Evolutionary conservation across 495 filamentous ascomycete species (phyloP).

Genomic region (Penicillium coffeae): DNA sequence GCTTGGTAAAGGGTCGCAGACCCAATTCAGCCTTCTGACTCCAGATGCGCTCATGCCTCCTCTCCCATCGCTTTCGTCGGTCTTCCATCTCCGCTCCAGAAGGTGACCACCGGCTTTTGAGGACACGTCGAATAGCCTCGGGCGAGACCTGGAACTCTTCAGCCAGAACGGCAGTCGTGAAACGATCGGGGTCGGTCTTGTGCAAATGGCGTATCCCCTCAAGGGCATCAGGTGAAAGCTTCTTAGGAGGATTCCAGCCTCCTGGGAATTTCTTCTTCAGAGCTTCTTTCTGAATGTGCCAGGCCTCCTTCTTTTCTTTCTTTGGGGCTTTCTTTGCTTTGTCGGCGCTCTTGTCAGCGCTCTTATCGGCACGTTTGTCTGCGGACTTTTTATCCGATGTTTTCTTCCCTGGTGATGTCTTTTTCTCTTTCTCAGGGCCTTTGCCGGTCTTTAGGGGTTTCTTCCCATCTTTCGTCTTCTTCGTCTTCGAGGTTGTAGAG

Average conservation of each 20-base stretch:
- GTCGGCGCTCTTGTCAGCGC: constrained; percentile 5
- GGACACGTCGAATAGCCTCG: constrained; percentile 80
- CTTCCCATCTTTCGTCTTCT: not conserved
- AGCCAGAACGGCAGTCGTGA: constrained; percentile 70
- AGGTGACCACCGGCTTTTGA: constrained; percentile 80
- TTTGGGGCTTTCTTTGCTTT: constrained; percentile 2
- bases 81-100: constrained; percentile 55
- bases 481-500: not conserved
- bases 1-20: constrained; percentile 45
- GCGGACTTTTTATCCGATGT: no score
- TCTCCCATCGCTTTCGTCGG: constrained; percentile 70
- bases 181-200: constrained; percentile 65
- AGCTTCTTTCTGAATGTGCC: constrained; percentile 68
- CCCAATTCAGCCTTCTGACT: constrained; percentile 67
- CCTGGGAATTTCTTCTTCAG: constrained; percentile 68
- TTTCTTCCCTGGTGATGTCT: not conserved
- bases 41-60: constrained; percentile 76
- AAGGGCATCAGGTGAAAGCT: constrained; percentile 84
- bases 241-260: constrained; percentile 78
- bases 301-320: constrained; percentile 49
- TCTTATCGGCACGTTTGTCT: constrained; percentile 4
- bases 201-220: constrained; percentile 82
- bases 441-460: not conserved
- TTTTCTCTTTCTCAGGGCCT: not conserved
- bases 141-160: constrained; percentile 77